Base-by-base conservation (phyloP, 805 yeast species). In the Yamadazyma phyllophila region DNA sequence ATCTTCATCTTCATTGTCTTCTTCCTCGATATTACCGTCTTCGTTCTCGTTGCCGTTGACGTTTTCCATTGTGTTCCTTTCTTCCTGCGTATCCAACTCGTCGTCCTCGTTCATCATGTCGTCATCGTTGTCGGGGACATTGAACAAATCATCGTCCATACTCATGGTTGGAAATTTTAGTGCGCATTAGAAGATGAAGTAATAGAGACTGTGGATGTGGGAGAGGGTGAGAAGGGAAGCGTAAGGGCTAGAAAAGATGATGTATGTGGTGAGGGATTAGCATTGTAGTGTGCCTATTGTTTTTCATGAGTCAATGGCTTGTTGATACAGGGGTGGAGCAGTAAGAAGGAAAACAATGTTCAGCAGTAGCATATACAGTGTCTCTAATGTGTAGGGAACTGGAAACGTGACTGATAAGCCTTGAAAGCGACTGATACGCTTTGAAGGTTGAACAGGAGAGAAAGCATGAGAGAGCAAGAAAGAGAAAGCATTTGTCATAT, bases 91-190 rank as follows among this genome's bases (percentile, higher is more conserved):
- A 12, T 48, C 53, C 4, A 46, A 56, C 12, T 46, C 50, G 7
- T 45, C 45, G 17, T 56, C 54, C n/a, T 42, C 45, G 26, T 44
- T 34, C 37, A 37, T 44, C 43, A 44, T 44, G 24, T 44, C 46
- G 24, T 44, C 46, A 15, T 51, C 52, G 26, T 51, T 44, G 24
- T 47, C 51, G 31, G 46, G 50, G 10, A 48, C 48, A 20, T 51
- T 46, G 48, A 63, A 63, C 32, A 63, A 52, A 40, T 63, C 66
- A 33, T 69, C 71, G 12, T 64, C 63, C 54, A 20, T 49, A 51
- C 42, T 47, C 59, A 15, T 52, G 57, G 11, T 58, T 14, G 26
- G 13, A 33, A 41, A 35, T 53, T 15, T 53, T 56, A 15, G 26
- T 34, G 26, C 39, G 39, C 27, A 14, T n/a, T 34, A 14, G n/a